A percentile compares a stretch with the other conserved stretches of the same genome.
Conservation (phyloP, 1,284 basidiomycete genomes). For the Trichosporon sp. region DNA sequence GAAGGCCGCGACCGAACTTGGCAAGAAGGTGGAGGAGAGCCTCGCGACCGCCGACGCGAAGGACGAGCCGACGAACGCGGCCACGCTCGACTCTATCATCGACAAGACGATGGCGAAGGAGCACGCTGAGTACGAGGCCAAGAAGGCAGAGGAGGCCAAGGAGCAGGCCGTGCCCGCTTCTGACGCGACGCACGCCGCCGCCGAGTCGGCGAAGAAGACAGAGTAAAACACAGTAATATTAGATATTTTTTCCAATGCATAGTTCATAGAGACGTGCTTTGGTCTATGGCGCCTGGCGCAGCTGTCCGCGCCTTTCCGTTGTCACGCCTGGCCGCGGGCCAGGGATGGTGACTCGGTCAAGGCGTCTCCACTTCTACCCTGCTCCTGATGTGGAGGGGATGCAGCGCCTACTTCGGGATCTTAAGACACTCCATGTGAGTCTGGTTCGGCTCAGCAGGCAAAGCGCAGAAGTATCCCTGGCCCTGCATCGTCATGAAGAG, state of each 20-base stretch:
- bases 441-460: slow-evolving; percentile 70
- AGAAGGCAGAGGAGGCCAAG: slow-evolving; percentile 20
- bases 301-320: too few species aligned
- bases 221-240: neutral
- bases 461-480: slow-evolving; percentile 68
- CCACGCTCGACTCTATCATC: slow-evolving; percentile 33
- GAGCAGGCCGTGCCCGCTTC: neutral
- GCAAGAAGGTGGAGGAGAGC: neutral
- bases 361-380: neutral
- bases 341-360: neutral
- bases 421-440: slow-evolving; percentile 70
- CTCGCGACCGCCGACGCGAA: neutral
- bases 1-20: neutral
- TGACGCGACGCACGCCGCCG: neutral
- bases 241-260: slow-evolving; percentile 14
- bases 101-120: slow-evolving; percentile 33
- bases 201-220: neutral
- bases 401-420: slow-evolving; percentile 9
- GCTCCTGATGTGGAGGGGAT: too few species aligned
- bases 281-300: neutral
- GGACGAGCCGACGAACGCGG: slow-evolving; percentile 16
- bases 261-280: slow-evolving; percentile 11
- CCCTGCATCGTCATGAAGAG: slow-evolving; percentile 75
- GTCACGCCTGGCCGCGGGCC: neutral
- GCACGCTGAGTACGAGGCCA: slow-evolving; percentile 23